phyloP scores from a whole-genome alignment of 305 asterid genomes.

The Fraxinus latifolia region DNA sequence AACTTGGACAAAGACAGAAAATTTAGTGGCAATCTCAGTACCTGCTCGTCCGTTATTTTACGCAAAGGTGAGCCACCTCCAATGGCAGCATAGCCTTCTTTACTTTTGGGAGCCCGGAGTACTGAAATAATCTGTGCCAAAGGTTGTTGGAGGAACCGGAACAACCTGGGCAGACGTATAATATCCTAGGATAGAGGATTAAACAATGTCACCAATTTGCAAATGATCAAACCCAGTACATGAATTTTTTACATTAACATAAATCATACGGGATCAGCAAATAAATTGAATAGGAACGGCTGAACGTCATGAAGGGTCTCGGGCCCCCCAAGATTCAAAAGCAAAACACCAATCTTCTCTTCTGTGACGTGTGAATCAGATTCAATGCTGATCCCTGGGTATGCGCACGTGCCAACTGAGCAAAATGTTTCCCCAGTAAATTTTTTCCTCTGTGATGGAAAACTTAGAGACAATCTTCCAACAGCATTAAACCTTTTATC shows the following conservation, averaged over 20 bases:
- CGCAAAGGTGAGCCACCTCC: slow-evolving; percentile 98
- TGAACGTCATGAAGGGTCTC: slow-evolving; percentile 88
- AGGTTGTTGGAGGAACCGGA: slow-evolving; percentile 81
- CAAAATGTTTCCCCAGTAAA: slow-evolving; percentile 39
- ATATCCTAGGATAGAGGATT: slow-evolving; percentile 55
- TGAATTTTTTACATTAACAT: not conserved
- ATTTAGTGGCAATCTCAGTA: slow-evolving; percentile 8
- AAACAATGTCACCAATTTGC: slow-evolving; percentile 10
- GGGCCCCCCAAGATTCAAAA: slow-evolving; percentile 93
- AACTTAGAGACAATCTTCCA: slow-evolving; percentile 37
- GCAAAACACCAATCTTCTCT: slow-evolving; percentile 78
- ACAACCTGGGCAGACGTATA: slow-evolving; percentile 90
- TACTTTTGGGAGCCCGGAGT: slow-evolving; percentile 87
- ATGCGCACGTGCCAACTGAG: slow-evolving; percentile 46
- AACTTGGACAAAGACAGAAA: not conserved
- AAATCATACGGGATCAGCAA: slow-evolving; percentile 81
- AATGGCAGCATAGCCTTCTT: slow-evolving; percentile 93
- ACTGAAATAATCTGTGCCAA: slow-evolving; percentile 78
- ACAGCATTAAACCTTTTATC: slow-evolving; percentile 17
- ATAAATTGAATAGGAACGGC: slow-evolving; percentile 79
- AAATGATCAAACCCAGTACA: slow-evolving; percentile 1
- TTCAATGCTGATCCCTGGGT: slow-evolving; percentile 33
- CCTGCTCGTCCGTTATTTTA: slow-evolving; percentile 87
- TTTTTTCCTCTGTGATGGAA: slow-evolving; percentile 28
- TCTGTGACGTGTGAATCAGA: slow-evolving; percentile 40